A percentile compares a stretch with the other conserved stretches of the same genome.
phyloP scores from a whole-genome alignment of 2,329 filamentous ascomycete genomes.

The Colletotrichum navitas region DNA sequence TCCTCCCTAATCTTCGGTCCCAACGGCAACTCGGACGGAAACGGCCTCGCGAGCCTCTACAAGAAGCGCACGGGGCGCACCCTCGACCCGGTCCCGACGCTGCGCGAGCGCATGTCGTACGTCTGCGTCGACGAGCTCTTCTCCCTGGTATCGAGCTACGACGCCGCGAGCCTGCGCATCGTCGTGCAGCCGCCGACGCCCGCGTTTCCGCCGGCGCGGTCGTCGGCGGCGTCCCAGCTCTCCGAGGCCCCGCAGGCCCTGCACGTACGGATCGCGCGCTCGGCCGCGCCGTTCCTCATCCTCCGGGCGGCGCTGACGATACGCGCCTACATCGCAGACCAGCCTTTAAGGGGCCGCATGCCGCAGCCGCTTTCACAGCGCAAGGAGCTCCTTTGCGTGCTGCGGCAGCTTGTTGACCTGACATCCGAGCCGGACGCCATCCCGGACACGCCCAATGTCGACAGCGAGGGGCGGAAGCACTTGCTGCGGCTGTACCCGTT shows the following conservation, averaged over 20 bases:
- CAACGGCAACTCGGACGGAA: slow-evolving; percentile 51
- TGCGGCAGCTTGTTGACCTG: slow-evolving; percentile 75
- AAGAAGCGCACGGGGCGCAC: slow-evolving; percentile 78
- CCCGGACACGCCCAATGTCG: slow-evolving; percentile 64
- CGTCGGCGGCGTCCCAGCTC: slow-evolving; percentile 38
- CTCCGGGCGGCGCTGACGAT: slow-evolving; percentile 84
- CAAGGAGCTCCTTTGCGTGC: slow-evolving; percentile 80
- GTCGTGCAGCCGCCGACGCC: slow-evolving; percentile 60
- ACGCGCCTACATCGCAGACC: slow-evolving; percentile 90
- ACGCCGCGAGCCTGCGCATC: slow-evolving; percentile 55
- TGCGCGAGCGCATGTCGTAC: slow-evolving; percentile 80
- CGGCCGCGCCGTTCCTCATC: slow-evolving; percentile 84
- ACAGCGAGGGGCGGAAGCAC: slow-evolving; percentile 76
- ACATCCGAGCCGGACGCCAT: slow-evolving; percentile 79
- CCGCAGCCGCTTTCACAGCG: slow-evolving; percentile 87
- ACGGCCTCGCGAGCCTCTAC: slow-evolving; percentile 73
- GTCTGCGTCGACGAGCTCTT: slow-evolving; percentile 85
- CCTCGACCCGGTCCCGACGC: slow-evolving; percentile 72
- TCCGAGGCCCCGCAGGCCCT: slow-evolving; percentile 51
- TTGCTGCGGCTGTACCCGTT: slow-evolving; percentile 85
- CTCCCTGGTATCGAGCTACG: slow-evolving; percentile 69
- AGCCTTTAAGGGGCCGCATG: slow-evolving; percentile 88
- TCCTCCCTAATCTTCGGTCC: slow-evolving; percentile 65
- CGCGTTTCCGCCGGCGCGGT: slow-evolving; percentile 49
- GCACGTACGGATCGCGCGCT: slow-evolving; percentile 75